Percentiles rank a stretch among this genome's conserved stretches.
Evolutionary conservation across 495 filamentous ascomycete species (phyloP).

Genomic region (Lepidopterella palustris): DNA sequence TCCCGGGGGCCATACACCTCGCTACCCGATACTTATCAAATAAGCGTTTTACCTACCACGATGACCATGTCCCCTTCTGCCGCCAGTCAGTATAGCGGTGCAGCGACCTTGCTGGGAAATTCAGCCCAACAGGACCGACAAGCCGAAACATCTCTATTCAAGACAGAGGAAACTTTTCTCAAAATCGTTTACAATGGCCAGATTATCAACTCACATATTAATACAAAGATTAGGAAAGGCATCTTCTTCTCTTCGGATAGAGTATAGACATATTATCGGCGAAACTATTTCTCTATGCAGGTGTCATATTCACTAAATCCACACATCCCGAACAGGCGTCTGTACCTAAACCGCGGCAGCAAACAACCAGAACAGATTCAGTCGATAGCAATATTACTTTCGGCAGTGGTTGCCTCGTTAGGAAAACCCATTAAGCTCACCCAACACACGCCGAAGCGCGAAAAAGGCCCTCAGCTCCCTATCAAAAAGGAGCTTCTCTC

Average conservation of each 20-base stretch:
- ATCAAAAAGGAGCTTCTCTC: slow-evolving; percentile 64
- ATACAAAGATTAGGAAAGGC: slow-evolving; percentile 83
- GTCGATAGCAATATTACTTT: slow-evolving; percentile 76
- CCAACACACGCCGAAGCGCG: slow-evolving; percentile 90
- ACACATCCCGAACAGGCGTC: slow-evolving; percentile 33
- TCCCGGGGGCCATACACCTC: no score
- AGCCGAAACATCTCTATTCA: no score
- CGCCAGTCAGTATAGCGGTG: no score
- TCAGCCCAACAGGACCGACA: no score
- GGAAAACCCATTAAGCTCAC: slow-evolving; percentile 80
- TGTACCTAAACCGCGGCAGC: slow-evolving; percentile 21
- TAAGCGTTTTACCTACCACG: no score
- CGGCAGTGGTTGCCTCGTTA: slow-evolving; percentile 70
- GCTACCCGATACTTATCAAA: no score
- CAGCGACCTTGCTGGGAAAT: no score
- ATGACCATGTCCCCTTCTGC: no score
- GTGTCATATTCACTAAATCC: slow-evolving; percentile 71
- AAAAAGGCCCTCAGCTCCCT: slow-evolving; percentile 78
- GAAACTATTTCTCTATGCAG: slow-evolving; percentile 89
- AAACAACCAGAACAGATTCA: slow-evolving; percentile 46
- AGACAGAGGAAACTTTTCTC: slow-evolving; percentile 66
- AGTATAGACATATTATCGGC: slow-evolving; percentile 92
- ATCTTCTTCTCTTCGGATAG: slow-evolving; percentile 78
- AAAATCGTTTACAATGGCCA: slow-evolving; percentile 45
- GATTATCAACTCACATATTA: slow-evolving; percentile 64